Percentiles rank a stretch among this genome's conserved stretches.
Conservation (phyloP, 1,284 basidiomycete genomes). For the Sanguinoderma infundibulare region DNA sequence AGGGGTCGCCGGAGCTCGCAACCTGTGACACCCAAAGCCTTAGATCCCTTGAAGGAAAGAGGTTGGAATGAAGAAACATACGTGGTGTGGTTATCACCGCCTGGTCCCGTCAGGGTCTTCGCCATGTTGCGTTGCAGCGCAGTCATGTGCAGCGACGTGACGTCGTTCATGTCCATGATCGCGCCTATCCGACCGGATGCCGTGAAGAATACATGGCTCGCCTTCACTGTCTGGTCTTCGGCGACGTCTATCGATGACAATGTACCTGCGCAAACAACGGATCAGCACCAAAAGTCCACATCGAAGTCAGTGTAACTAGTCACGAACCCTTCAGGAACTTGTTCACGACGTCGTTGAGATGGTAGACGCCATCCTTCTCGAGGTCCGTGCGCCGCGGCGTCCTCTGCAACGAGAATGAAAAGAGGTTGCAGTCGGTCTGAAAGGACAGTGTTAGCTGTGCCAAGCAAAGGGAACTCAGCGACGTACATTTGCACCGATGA, state of each 20-base stretch:
- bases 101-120: constrained; percentile 55
- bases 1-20: constrained; percentile 65
- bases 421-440: constrained; percentile 77
- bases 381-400: constrained; percentile 46
- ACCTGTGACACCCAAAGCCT: constrained; percentile 45
- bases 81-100: constrained; percentile 69
- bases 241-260: constrained; percentile 25
- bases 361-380: constrained; percentile 66
- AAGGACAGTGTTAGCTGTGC: constrained; percentile 5
- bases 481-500: constrained; percentile 82
- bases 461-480: neutral
- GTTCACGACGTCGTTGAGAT: constrained; percentile 73
- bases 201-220: constrained; percentile 80
- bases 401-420: constrained; percentile 63
- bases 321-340: constrained; percentile 67
- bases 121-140: constrained; percentile 83
- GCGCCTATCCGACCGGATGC: constrained; percentile 82
- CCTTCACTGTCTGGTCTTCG: constrained; percentile 39
- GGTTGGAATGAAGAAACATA: constrained; percentile 38
- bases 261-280: constrained; percentile 15
- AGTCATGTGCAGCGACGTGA: constrained; percentile 67
- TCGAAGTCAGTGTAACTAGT: neutral
- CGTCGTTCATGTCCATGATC: constrained; percentile 67
- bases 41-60: neutral
- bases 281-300: neutral